Conservation (phyloP, 257 asterid genomes). For the Rhazya stricta region DNA sequence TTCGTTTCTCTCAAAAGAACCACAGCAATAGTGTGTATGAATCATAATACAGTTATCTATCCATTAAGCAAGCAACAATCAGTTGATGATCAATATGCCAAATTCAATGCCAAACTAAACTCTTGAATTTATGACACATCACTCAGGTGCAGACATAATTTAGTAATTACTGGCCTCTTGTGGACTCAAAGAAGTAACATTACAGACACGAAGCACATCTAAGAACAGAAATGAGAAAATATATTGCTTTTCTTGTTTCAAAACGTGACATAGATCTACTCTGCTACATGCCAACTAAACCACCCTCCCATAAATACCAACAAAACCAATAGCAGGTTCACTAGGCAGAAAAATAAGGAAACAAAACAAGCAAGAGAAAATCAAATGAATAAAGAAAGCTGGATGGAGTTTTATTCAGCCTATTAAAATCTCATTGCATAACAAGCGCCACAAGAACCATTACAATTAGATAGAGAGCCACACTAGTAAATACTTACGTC, state of each 20-base stretch:
- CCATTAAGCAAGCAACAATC: not conserved
- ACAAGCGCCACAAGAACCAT: not conserved
- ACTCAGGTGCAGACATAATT: not conserved
- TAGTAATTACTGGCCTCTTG: not conserved
- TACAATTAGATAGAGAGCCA: not conserved
- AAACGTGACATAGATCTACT: not conserved
- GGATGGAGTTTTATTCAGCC: not conserved
- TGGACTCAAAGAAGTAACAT: not conserved
- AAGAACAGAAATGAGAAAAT: not conserved
- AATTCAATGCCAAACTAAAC: not conserved
- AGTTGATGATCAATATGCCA: not conserved
- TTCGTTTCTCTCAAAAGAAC: not conserved
- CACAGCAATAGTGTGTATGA: not conserved
- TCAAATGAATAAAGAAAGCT: not conserved
- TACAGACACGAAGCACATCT: not conserved
- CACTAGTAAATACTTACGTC: conserved; percentile 51
- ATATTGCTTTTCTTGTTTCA: not conserved
- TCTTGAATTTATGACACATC: not conserved
- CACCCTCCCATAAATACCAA: not conserved
- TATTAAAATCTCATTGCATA: not conserved
- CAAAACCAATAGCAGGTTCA: not conserved
- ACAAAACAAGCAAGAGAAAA: not conserved
- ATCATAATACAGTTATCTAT: not conserved
- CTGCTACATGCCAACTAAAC: not conserved
- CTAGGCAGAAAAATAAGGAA: not conserved